Base-by-base conservation (phyloP, 2,329 filamentous ascomycete species). In the Moelleriella libera region DNA sequence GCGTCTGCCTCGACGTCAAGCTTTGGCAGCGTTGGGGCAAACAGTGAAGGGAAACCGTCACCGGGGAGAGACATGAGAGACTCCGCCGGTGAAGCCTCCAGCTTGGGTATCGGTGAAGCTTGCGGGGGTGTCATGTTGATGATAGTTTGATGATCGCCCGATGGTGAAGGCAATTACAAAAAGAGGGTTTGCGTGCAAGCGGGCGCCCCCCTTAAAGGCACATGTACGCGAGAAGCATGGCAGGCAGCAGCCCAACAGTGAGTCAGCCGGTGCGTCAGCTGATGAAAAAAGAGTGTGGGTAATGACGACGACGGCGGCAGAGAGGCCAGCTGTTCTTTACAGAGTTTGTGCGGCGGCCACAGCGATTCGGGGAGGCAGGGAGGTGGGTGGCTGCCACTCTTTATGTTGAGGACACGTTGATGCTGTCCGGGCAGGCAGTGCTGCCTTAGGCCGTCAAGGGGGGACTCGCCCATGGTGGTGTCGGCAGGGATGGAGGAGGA, bases 61-160 rank as follows among this genome's bases (percentile, higher is more conserved):
- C 68, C 66, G 2, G 73, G 70, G 1, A 67, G 63, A 3, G 75
- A 76, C 39, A 76, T 59, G 43, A 75, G 66, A 5, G 74, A 76
- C 60, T 78, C 75, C 58, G 70, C 63, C 2, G 74, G 74, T 41
- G 74, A 77, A 49, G 65, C 57, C 61, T 78, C 72, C 53, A 75
- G 68, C 61, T 77, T 76, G 60, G 72, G 58, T 50, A 64, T 58
- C 39, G 71, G 67, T 49, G 70, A 65, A 11, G 55, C 45, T 63
- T 65, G 61, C 59, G 65, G 60, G 45, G 60, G 61, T 48, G 64
- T 61, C 70, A 73, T 65, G 52, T 48, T 39, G 40, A n/a, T 21
- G 7, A 14, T 14, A 2, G 40, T 41, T 41, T 11, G 10, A 2
- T 9, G 9, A n/a, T 12, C 40, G 14, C 2, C 11, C 10, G 14